Evolutionary conservation across 768 basidiomycete species (phyloP).

Genomic region (Boletus sp.): DNA sequence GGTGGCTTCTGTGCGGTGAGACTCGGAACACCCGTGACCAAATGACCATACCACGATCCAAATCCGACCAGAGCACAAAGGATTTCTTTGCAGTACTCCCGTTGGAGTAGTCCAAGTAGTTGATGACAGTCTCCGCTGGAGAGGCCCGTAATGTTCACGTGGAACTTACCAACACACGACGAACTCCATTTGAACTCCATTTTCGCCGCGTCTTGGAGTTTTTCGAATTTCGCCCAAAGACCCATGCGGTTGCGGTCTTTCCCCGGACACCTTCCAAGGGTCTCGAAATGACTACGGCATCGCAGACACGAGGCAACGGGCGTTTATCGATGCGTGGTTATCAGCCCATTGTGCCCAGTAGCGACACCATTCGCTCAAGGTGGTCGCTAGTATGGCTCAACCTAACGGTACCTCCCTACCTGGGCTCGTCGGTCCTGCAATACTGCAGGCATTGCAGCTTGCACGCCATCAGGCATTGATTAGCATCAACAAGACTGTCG

Average conservation of each 20-base stretch:
- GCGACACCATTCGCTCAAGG: neutral
- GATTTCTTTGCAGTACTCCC: no score
- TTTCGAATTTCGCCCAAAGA: no score
- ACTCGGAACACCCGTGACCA: no score
- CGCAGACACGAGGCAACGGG: neutral
- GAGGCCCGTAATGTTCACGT: no score
- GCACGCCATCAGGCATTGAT: conserved; percentile 8
- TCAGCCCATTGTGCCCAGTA: neutral
- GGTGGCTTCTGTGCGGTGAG: no score
- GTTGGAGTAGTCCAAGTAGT: no score
- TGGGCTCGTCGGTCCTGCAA: conserved; percentile 7
- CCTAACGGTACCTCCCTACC: neutral
- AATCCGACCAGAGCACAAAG: no score
- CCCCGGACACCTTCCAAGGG: neutral
- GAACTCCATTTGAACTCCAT: neutral
- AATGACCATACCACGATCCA: no score
- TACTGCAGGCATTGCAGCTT: conserved; percentile 8
- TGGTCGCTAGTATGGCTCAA: neutral
- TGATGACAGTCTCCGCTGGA: no score
- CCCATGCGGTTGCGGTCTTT: no score
- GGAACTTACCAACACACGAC: neutral
- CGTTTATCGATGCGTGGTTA: neutral
- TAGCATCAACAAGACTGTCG: neutral
- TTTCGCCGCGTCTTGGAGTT: no score
- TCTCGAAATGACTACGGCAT: neutral